phyloP scores from a whole-genome alignment of 2,329 filamentous ascomycete genomes.

The Venturia effusa region DNA sequence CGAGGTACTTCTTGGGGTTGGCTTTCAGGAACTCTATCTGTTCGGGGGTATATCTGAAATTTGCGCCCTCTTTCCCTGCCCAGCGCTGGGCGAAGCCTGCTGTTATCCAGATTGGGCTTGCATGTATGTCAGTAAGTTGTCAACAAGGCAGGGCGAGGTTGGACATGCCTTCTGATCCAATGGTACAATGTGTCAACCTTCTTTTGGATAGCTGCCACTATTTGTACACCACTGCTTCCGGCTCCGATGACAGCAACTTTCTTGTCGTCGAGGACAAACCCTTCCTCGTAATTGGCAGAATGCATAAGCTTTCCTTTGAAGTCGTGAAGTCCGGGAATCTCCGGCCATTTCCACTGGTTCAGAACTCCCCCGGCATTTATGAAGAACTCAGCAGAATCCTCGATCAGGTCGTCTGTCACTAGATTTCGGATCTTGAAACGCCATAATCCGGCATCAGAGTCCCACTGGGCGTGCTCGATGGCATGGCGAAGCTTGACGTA shows the following conservation, averaged over 20 bases:
- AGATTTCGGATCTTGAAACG: slow-evolving; percentile 27
- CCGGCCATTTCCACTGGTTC: slow-evolving; percentile 35
- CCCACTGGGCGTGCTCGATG: slow-evolving; percentile 34
- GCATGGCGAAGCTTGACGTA: slow-evolving; percentile 37
- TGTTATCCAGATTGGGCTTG: slow-evolving; percentile 35
- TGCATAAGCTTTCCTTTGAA: slow-evolving; percentile 35
- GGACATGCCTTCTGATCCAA: slow-evolving; percentile 25
- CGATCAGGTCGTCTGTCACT: slow-evolving; percentile 21
- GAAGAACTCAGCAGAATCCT: slow-evolving; percentile 29
- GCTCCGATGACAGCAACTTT: slow-evolving; percentile 33
- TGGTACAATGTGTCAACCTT: slow-evolving; percentile 29
- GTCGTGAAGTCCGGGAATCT: slow-evolving; percentile 30
- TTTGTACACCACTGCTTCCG: slow-evolving; percentile 32
- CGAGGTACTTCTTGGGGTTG: slow-evolving; percentile 34
- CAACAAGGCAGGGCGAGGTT: not conserved
- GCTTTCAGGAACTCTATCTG: slow-evolving; percentile 28
- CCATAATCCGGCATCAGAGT: slow-evolving; percentile 30
- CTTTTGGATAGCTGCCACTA: slow-evolving; percentile 30
- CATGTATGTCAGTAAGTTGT: not conserved
- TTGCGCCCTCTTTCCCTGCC: slow-evolving; percentile 35
- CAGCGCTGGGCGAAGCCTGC: slow-evolving; percentile 37
- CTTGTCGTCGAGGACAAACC: slow-evolving; percentile 27
- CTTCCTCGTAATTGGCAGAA: slow-evolving; percentile 32
- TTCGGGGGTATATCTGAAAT: slow-evolving; percentile 35
- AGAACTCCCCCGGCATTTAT: slow-evolving; percentile 34